Evolutionary conservation across 495 filamentous ascomycete genomes (phyloP).

Genomic region (Clavariopsis aquatica): DNA sequence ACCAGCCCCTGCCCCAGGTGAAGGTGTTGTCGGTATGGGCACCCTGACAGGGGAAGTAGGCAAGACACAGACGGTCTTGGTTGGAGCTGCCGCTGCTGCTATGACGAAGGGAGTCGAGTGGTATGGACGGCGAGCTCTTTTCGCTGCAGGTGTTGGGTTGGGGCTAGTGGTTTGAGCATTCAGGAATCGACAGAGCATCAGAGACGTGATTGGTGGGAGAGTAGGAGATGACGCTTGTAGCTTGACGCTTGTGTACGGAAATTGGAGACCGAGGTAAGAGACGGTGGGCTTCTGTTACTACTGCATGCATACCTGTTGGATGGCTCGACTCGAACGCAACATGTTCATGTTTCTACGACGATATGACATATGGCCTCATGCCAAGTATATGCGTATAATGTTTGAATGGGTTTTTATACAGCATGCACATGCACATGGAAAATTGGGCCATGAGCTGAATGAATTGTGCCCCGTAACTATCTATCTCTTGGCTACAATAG

Average conservation of each 20-base stretch:
- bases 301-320: neutral
- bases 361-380: neutral
- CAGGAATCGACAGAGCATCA: too few relatives aligned
- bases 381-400: neutral
- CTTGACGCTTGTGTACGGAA: neutral
- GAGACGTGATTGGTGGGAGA: neutral
- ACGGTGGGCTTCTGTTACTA: neutral
- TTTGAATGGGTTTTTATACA: too few relatives aligned
- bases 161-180: conserved; percentile 12
- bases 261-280: neutral
- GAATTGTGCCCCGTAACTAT: too few relatives aligned
- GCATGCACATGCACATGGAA: too few relatives aligned
- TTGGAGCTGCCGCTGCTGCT: conserved; percentile 20
- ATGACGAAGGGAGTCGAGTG: conserved; percentile 6
- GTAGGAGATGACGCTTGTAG: neutral
- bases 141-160: conserved; percentile 20
- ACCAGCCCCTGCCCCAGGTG: conserved; percentile 27
- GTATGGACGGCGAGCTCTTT: conserved; percentile 14
- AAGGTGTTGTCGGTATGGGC: conserved; percentile 39
- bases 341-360: neutral
- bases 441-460: too few relatives aligned
- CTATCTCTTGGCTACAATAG: too few relatives aligned
- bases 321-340: neutral
- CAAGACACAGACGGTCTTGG: conserved; percentile 31
- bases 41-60: conserved; percentile 37